Base-by-base conservation (phyloP, 1,284 basidiomycete genomes). In the Veloboletus limbatus region DNA sequence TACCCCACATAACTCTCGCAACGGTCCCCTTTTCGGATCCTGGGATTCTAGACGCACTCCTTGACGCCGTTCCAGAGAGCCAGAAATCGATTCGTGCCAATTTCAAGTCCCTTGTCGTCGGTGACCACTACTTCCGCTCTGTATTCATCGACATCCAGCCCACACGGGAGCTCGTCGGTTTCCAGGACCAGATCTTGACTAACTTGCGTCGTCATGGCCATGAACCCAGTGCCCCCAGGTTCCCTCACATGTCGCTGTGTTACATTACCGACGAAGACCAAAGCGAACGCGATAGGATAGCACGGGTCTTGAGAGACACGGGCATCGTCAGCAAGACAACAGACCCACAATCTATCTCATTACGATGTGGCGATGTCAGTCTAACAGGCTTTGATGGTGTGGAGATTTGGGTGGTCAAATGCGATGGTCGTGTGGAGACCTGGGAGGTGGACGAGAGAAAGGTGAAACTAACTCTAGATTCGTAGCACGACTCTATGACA, bases 1-100 rank as follows among this genome's bases (percentile, higher is more conserved):
- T 75, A 25, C 84, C 85, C 1, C 87, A 89, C 62, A 73, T 88
- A 55, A 89, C 86, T 1, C 77, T 89, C 26, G 77, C 75, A 6
- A 72, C 76, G 3, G 62, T 81, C 22, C 73, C 77, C 24, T 38
- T 37, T 18, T 41, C 41, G 2, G 45, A 48, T 34, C 25, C 48
- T 1, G 28, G 34, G n/a, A 40, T 43, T 65, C 18, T 45, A 1
- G 53, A 65, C 3, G 45, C 57, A 3, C 67, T 84, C 14, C 67
- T 70, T 5, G 59, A 66, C 1, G 65, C 74, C 3, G 61, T 85
- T 20, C 70, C 75, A 3, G 30, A 53, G 9, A 51, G 54, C 20
- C 68, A 70, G 33, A 51, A 49, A 5, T 54, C 66, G 11, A 53
- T 65, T 33, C 48, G 45, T 16, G 54, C 40, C 27, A 52, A 62